Evolutionary conservation across 2,329 filamentous ascomycete genomes (phyloP), one percentile per base, ranked within the genome.

Genomic region (Stromatinia cepivora): DNA sequence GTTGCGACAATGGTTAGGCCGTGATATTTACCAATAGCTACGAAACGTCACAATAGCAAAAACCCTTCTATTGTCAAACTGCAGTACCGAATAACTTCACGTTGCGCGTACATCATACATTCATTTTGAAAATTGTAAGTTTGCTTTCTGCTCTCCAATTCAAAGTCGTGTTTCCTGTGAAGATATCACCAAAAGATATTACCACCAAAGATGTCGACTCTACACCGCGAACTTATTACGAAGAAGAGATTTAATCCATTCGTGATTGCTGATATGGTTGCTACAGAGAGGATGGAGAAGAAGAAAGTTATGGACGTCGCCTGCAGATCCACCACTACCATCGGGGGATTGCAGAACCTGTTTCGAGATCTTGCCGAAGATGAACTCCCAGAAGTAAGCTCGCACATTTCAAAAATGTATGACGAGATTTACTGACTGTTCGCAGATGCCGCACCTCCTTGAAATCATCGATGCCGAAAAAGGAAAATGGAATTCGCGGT

Each of bases 1-100:
- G 66, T 72, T 73, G 74, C 74, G 74, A 76, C 74, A 70, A 76
- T 76, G 75, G 70, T 59, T 65, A 70, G 70, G 69, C 72, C 72
- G 70, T 76, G 72, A 75, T 66, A 69, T 59, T 42, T 63, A 70
- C 63, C 70, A 63, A 73, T 67, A 72, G 68, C 69, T 67, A 54
- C 54, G 6, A 61, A 67, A 46, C 39, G 66, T 61, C 56, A 66
- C 65, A 69, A 45, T 64, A 70, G 31, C 57, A 42, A 53, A 63
- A 45, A 22, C 11, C 31, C 20, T 31, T 68, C 57, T 52, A 62
- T 69, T 62, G 36, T 61, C 36, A 50, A 45, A 28, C n/a, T 22
- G 34, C 48, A 15, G 8, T 45, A 20, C 46, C 13, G 36, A 36
- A 46, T 36, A 36, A 9, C 66, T 53, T 64, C 66, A 54, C 28